These are phyloP conservation scores for Ciborinia camelliae DNA, from an alignment of 2,329 filamentous ascomycete species.

Conservation along the genomic window DNA sequence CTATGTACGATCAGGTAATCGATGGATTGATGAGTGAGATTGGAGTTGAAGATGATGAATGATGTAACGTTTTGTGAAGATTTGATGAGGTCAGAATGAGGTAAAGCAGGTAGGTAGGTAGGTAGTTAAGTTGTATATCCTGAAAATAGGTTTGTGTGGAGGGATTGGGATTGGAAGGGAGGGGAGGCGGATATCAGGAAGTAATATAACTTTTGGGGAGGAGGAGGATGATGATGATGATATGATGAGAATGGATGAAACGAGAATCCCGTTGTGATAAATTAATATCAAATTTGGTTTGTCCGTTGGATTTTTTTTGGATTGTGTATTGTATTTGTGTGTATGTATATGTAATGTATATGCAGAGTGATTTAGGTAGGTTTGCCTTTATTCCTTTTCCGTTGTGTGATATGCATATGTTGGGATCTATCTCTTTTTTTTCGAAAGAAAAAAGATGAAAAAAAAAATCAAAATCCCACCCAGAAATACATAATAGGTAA, in stretches of 20 bases:
- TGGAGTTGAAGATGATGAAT: too few relatives aligned
- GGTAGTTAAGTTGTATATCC: not conserved
- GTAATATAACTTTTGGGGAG: conserved; percentile 5
- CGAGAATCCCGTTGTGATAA: conserved; percentile 4
- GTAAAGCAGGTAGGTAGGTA: too few relatives aligned
- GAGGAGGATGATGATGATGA: not conserved
- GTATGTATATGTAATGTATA: not conserved
- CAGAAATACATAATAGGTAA: not conserved
- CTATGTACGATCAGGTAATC: not conserved
- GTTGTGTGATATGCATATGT: conserved; percentile 9
- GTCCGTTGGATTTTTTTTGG: too few relatives aligned
- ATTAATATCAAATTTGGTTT: conserved; percentile 6
- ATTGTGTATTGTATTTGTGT: conserved; percentile 3
- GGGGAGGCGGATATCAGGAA: not conserved
- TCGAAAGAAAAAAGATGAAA: too few relatives aligned
- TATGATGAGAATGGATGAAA: conserved; percentile 10
- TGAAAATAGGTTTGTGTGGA: too few relatives aligned
- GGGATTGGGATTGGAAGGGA: too few relatives aligned
- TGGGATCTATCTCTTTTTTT: conserved; percentile 9
- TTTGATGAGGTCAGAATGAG: conserved; percentile 15
- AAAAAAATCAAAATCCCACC: too few relatives aligned
- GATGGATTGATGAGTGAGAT: conserved; percentile 7
- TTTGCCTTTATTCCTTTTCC: conserved; percentile 4
- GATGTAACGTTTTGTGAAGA: conserved; percentile 1
- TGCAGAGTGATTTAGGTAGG: not conserved